phyloP scores from a whole-genome alignment of 1,139 yeast species.

The Diutina catenulata region DNA sequence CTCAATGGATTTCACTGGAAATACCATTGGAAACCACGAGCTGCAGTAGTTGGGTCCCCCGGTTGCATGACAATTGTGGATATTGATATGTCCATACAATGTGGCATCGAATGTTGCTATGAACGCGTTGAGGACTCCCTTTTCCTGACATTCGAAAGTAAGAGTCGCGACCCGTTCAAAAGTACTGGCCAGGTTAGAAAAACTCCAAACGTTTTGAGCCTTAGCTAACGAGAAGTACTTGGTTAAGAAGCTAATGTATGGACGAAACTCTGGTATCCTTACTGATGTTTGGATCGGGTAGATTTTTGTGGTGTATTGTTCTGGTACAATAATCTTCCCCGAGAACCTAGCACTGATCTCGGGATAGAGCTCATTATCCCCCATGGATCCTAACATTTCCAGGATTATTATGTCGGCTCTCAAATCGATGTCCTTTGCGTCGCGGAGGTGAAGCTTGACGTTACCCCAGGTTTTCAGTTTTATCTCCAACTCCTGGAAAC shows the following conservation, averaged over 20 bases:
- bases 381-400: conserved; percentile 82
- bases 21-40: conserved; percentile 59
- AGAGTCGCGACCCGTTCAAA: neutral
- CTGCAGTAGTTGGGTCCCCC: conserved; percentile 16
- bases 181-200: neutral
- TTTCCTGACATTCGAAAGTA: too few relatives aligned
- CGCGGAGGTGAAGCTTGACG: neutral
- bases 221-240: conserved; percentile 31
- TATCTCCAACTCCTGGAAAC: conserved; percentile 33
- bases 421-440: neutral
- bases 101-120: conserved; percentile 65
- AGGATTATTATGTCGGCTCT: neutral
- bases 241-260: conserved; percentile 51
- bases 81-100: conserved; percentile 43
- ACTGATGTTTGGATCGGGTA: neutral
- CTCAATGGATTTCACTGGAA: conserved; percentile 49
- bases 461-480: neutral
- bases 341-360: conserved; percentile 41
- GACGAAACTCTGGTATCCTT: conserved; percentile 13
- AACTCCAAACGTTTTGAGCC: conserved; percentile 23
- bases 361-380: conserved; percentile 83
- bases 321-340: conserved; percentile 47
- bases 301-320: conserved; percentile 8
- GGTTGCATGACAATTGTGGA: conserved; percentile 15
- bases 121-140: conserved; percentile 56